phyloP scores from a whole-genome alignment of 2,329 filamentous ascomycete genomes.

The Colletotrichum tabaci region DNA sequence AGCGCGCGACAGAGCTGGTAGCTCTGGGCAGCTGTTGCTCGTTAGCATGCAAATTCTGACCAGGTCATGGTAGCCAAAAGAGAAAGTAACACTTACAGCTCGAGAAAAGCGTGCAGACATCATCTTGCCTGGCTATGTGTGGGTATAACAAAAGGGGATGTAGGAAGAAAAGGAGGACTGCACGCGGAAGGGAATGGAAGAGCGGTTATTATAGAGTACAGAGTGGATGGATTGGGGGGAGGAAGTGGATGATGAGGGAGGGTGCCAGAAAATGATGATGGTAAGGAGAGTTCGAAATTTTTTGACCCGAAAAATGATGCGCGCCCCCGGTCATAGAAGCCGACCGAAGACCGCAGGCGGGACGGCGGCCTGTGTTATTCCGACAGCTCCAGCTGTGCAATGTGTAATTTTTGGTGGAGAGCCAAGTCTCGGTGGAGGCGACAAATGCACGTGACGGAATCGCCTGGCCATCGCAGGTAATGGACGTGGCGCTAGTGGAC shows the following conservation, averaged over 20 bases:
- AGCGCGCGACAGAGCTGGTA: constrained; percentile 76
- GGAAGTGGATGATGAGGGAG: constrained; percentile 16
- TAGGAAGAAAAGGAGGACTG: constrained; percentile 45
- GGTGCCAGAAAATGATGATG: constrained; percentile 43
- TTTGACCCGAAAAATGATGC: constrained; percentile 54
- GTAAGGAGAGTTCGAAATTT: constrained; percentile 53
- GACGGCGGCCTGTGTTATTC: constrained; percentile 34
- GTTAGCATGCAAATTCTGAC: constrained; percentile 45
- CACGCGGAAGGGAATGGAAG: constrained; percentile 40
- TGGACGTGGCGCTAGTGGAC: constrained; percentile 13
- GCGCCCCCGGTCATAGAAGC: constrained; percentile 57
- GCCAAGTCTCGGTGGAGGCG: background rate
- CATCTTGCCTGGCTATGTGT: constrained; percentile 67
- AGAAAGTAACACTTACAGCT: constrained; percentile 71
- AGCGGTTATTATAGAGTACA: constrained; percentile 43
- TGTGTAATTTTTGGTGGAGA: background rate
- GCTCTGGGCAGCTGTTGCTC: constrained; percentile 81
- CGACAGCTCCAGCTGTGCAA: constrained; percentile 1
- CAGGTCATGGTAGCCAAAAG: constrained; percentile 26
- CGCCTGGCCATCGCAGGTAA: constrained; percentile 23
- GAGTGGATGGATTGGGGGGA: constrained; percentile 34
- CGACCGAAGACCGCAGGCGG: constrained; percentile 57
- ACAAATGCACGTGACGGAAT: constrained; percentile 19
- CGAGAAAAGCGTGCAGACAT: constrained; percentile 79
- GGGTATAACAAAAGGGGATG: constrained; percentile 48